Percentiles rank a stretch among this genome's conserved stretches.
These are phyloP conservation scores for Penicillium sp. DNA, from an alignment of 2,329 filamentous ascomycete species.

Conservation along the genomic window DNA sequence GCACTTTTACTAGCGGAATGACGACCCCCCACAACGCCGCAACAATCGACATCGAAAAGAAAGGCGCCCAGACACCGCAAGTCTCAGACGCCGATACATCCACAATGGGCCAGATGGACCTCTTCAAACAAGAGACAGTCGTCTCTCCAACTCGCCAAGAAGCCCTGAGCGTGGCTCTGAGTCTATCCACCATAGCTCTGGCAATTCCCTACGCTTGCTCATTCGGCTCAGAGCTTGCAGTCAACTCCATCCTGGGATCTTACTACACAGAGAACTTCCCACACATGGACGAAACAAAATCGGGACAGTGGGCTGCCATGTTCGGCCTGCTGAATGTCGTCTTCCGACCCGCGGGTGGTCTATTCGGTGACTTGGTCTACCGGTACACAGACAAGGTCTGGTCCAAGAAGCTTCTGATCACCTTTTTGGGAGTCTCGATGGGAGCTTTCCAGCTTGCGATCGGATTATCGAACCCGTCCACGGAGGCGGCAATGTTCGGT, in stretches of 20 bases:
- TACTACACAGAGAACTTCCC: slow-evolving; percentile 61
- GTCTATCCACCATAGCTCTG: slow-evolving; percentile 56
- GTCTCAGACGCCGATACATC: slow-evolving; percentile 42
- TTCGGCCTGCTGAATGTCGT: slow-evolving; percentile 55
- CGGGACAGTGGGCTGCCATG: slow-evolving; percentile 58
- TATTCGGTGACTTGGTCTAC: slow-evolving; percentile 59
- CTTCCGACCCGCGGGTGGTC: slow-evolving; percentile 49
- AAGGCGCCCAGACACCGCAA: slow-evolving; percentile 28
- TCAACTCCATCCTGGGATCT: slow-evolving; percentile 61
- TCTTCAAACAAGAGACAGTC: slow-evolving; percentile 59
- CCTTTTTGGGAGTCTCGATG: slow-evolving; percentile 56
- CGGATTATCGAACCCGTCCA: slow-evolving; percentile 62
- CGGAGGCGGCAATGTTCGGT: slow-evolving; percentile 68
- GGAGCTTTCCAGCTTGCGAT: slow-evolving; percentile 64
- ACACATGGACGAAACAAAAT: slow-evolving; percentile 53
- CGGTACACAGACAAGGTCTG: slow-evolving; percentile 53
- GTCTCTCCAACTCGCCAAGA: slow-evolving; percentile 63
- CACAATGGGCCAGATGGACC: slow-evolving; percentile 50
- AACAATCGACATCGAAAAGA: slow-evolving; percentile 36
- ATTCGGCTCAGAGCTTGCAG: slow-evolving; percentile 60
- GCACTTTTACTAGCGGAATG: slow-evolving; percentile 22
- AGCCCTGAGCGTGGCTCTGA: slow-evolving; percentile 61
- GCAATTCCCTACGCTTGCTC: slow-evolving; percentile 59
- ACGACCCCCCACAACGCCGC: slow-evolving; percentile 24
- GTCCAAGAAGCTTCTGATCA: slow-evolving; percentile 64